Base-by-base conservation (phyloP, 495 filamentous ascomycete species). In the Sporormia fimetaria region DNA sequence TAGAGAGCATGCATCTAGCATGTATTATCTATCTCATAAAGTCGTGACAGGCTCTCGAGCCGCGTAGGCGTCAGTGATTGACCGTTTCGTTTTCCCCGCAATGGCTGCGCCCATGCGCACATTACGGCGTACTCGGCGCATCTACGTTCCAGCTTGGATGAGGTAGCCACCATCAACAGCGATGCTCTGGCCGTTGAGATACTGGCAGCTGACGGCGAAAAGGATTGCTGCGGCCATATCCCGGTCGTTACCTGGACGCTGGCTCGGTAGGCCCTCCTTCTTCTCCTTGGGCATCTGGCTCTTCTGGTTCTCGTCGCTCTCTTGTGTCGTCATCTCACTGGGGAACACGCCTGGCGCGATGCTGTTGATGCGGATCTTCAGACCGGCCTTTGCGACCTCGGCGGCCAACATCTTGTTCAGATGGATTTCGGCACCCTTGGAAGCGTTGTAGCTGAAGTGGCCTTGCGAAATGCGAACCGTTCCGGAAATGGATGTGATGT, bases 191-290 rank as follows among this genome's bases (percentile, higher is more conserved):
- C 80, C 81, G 54, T 81, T 82, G 11, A 84, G 48, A 37, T 84
- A 85, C 63, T 81, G 76, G 44, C 83, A 83, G 3, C 65, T 68
- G 7, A 63, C 71, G 7, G 71, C 56, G 47, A 76, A 79, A 14
- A 86, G 56, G 11, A 83, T 64, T 3, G 77, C 65, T 55, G 68
- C 68, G 0, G 75, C 80, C 80, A 86, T 87, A 53, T 86, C 82
- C 23, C 75, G 63, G 55, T 86, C 82, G 24, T 73, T 74, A 0
- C 81, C 81, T 0, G 79, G 77, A 6, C 82, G 57, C 1, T 57
- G 50, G 0, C 71, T 69, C 0, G 80, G 78, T 3, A 82, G 63
- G 54, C 71, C 72, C 15, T 61, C 56, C 47, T 66, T 80, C 59
- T 80, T 75, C 42, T 79, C 72, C 38, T 67, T 66, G 0, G 70